Base-by-base conservation (phyloP, 768 basidiomycete species). In the Suillus brevipes region DNA sequence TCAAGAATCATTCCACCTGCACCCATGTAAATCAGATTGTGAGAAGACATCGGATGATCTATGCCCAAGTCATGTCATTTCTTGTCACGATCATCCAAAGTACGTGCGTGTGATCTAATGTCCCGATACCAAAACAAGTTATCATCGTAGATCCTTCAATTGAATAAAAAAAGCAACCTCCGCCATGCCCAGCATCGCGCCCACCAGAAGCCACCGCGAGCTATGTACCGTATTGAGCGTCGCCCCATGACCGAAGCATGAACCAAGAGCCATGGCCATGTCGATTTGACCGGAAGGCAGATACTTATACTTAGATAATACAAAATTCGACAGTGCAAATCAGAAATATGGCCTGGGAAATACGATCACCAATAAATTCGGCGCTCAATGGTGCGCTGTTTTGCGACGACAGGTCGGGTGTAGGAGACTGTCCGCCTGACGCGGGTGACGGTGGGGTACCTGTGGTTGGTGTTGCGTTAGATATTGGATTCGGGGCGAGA, bases 391-490 rank as follows among this genome's bases (percentile, higher is more conserved):
- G 89, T 91, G 65, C 86, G 81, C 55, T 82, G 79, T 72, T 83
- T 80, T 61, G 72, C 81, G 64, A 80, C 63, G 71, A 75, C 72
- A 16, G 84, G 84, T 63, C 82, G 84, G 58, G 80, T 71, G 78
- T 87, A 87, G 66, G 85, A 86, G 66, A 91, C 83, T 55, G 89
- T 89, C 67, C 92, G 89, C 71, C 83, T 85, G 63, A 94, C 86
- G 67, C 90, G 89, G 65, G 90, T 90, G 59, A 94, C 88, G 53
- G 85, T 81, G n/a, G 91, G 92, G 72, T 89, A 88, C 87, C 88
- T 90, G 64, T 42, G 56, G 50, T 31, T 52, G 10, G 7, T 18
- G 14, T n/a, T 49, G 37, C 16, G 62, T 68, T 47, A 70, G 65
- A 25, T 59, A 64, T 14, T 42, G 34, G 43, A 56, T 50, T 31